Base-by-base conservation (phyloP, 257 asterid genomes). In the Handroanthus guayacan region DNA sequence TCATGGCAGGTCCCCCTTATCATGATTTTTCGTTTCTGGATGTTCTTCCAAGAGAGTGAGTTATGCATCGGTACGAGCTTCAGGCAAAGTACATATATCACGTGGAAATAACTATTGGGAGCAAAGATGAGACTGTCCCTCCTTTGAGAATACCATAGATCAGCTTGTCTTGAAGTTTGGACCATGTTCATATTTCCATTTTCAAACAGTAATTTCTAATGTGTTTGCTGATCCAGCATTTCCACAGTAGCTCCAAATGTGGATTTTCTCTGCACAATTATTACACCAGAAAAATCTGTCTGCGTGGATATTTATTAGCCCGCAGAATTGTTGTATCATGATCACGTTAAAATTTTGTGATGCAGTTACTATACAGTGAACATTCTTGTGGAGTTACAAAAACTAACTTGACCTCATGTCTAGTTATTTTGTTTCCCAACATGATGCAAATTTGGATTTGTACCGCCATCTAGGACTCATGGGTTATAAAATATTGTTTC, bases 11-110 rank as follows among this genome's bases (percentile, higher is more conserved):
- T 78, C 93, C 91, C 62, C 98, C 88, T 43, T 80, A 80, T 54
- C 97, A 91, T 81, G 97, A 91, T 74, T 90, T 88, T 79, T 93
- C 96, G 17, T 83, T 88, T 74, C 66, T 74, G 66, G 97, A 93
- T 77, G 80, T 91, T 79, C 83, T 91, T 83, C 95, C 92, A 12
- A 67, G 74, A 79, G 85, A 82, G 69, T 89, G 85, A 88, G 54
- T 62, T 76, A 25, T 25, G 31, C 31, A 18, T 36, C 50, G 31
- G 72, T 36, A 48, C 55, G 25, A 25, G 1, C 5, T 44, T 43
- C 43, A 8, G 17, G 61, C 68, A 25, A 25, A 25, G 31, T 25
- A 17, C 55, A 43, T 67, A 54, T 68, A 45, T 70, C 25, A 73
- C 66, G 66, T 69, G 70, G 47, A 60, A 25, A 60, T 48, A 25